These are phyloP conservation scores for Cicer yamashitae DNA, from an alignment of 306 rosid genomes.

Conservation along the genomic window DNA sequence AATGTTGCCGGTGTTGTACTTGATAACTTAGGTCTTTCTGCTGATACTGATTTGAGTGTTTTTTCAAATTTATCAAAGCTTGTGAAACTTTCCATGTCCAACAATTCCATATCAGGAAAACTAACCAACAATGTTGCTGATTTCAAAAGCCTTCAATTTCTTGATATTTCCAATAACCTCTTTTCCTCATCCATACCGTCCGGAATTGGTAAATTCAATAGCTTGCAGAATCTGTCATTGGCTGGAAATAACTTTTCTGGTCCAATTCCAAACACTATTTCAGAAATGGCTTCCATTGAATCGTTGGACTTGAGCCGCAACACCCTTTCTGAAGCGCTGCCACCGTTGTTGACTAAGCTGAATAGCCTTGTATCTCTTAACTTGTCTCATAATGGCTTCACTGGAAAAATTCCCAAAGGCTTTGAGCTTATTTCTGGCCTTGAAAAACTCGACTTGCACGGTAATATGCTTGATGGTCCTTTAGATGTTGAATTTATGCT, in stretches of 20 bases:
- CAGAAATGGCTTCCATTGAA: constrained; percentile 72
- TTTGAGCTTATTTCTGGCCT: constrained; percentile 72
- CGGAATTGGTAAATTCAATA: constrained; percentile 65
- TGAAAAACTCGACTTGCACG: constrained; percentile 80
- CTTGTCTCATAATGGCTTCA: constrained; percentile 74
- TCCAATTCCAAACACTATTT: constrained; percentile 65
- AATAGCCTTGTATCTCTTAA: constrained; percentile 67
- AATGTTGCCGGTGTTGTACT: constrained; percentile 96
- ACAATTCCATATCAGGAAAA: constrained; percentile 77
- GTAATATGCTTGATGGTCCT: constrained; percentile 80
- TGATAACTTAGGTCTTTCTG: constrained; percentile 81
- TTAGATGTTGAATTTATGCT: constrained; percentile 68
- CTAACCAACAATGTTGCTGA: constrained; percentile 70
- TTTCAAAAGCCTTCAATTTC: constrained; percentile 73
- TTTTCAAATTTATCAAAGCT: constrained; percentile 86
- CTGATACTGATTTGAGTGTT: constrained; percentile 74
- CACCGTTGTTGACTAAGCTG: constrained; percentile 64
- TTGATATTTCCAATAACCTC: constrained; percentile 82
- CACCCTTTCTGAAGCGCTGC: constrained; percentile 74
- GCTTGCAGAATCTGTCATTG: constrained; percentile 75
- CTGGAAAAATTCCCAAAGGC: constrained; percentile 74
- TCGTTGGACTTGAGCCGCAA: constrained; percentile 85
- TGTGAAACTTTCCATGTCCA: constrained; percentile 77
- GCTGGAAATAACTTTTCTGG: constrained; percentile 94
- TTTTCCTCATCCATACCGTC: constrained; percentile 70